A percentile compares a stretch with the other conserved stretches of the same genome.
Conservation (phyloP, 768 basidiomycete species). For the Agrocybe praecox region DNA sequence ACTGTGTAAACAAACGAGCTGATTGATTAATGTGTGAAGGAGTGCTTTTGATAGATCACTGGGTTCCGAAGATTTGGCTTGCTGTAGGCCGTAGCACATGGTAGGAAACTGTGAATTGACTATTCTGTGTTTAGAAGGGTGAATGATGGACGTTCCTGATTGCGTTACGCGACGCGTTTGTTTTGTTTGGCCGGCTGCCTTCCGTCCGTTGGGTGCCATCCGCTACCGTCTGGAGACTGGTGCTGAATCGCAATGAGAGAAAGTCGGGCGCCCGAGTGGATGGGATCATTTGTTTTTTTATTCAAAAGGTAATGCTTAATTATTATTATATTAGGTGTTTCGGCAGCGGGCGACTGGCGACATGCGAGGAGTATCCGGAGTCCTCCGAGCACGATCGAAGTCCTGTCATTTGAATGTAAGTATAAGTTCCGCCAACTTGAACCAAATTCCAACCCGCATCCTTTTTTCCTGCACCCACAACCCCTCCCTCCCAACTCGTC, state of each 20-base stretch:
- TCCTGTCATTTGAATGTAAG: constrained; percentile 50
- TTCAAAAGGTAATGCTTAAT: no score
- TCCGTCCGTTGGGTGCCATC: constrained; percentile 15
- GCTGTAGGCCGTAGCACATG: constrained; percentile 29
- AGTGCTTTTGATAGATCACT: not conserved
- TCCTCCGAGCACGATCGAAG: constrained; percentile 44
- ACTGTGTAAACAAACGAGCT: constrained; percentile 15
- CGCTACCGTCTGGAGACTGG: constrained; percentile 20
- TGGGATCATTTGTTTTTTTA: no score
- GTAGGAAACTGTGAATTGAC: constrained; percentile 17
- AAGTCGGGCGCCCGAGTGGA: not conserved
- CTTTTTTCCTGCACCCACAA: constrained; percentile 46
- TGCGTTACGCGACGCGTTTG: constrained; percentile 52
- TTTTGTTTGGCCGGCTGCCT: constrained; percentile 36
- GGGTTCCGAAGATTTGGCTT: constrained; percentile 14
- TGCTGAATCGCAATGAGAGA: constrained; percentile 15
- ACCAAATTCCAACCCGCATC: constrained; percentile 45
- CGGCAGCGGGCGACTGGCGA: no score
- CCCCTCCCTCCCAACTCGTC: constrained; percentile 18
- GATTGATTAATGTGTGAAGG: not conserved
- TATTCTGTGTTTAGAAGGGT: constrained; percentile 27
- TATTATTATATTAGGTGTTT: no score
- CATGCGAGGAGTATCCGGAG: constrained; percentile 39
- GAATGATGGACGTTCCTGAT: constrained; percentile 29
- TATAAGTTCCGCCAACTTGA: constrained; percentile 64